Base-by-base conservation (phyloP, 129 eudicot genomes). In the Logfia minima region DNA sequence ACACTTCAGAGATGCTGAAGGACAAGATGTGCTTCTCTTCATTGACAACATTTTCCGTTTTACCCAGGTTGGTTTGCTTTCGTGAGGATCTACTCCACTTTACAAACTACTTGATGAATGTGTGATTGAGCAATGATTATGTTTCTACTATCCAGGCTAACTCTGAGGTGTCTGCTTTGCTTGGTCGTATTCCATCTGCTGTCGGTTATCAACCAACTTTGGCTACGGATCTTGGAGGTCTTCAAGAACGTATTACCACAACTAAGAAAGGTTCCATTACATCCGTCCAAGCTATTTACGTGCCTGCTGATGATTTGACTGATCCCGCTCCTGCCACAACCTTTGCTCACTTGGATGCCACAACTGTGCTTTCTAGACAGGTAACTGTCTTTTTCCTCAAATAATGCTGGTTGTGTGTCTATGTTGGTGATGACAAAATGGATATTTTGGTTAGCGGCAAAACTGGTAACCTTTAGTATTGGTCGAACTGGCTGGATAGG, bases 261-360 rank as follows among this genome's bases (percentile, higher is more conserved):
- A 92, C 97, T 11, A 92, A 89, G 85, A 92, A 92, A 29, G 98
- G 98, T 77, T 92, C 96, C 52, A 92, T 92, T 53, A 92, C 96
- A 52, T 92, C 98, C 1, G 96, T 92, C 65, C 98, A 90, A 81
- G 98, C 98, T 64, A 92, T 92, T 68, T 92, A 92, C 32, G 98
- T 92, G 81, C 98, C 98, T 66, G 98, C 98, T 83, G 96, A 92
- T 77, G 96, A 90, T 83, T 89, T 92, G 88, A 92, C 98, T 1
- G 98, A 92, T 90, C 98, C 98, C 66, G 96, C 98, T 76, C 98
- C 98, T 23, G 96, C 98, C 71, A 92, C 98, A 34, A 92, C 98
- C 24, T 92, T 92, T 80, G 98, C 98, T 83, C 98, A 92, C 83
- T 92, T 92, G 92, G 98, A 92, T 79, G 98, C 96, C 82, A 92